These are phyloP conservation scores for Pseudopithomyces chartarum DNA, from an alignment of 2,329 filamentous ascomycete species.

Conservation along the genomic window DNA sequence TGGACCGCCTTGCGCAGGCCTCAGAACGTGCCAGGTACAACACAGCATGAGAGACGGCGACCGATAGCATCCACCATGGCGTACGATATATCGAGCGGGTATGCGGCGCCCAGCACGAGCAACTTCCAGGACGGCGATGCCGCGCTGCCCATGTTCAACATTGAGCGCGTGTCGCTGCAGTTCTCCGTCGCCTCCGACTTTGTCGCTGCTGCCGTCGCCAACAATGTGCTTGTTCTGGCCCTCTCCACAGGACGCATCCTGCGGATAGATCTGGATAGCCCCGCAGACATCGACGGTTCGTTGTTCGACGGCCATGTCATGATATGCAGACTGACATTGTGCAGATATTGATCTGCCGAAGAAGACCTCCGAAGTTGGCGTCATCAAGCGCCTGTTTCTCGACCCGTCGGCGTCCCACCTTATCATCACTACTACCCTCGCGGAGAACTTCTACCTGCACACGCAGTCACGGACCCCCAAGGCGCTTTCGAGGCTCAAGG, in stretches of 20 bases:
- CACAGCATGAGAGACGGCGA: neutral
- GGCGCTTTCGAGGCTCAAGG: constrained; percentile 78
- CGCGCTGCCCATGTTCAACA: constrained; percentile 86
- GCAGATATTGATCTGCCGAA: constrained; percentile 96
- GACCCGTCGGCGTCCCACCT: constrained; percentile 96
- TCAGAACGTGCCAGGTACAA: neutral
- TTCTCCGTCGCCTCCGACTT: constrained; percentile 96
- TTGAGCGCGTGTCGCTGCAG: constrained; percentile 89
- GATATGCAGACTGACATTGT: constrained; percentile 15
- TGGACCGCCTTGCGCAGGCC: neutral
- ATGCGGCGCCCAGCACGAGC: constrained; percentile 69
- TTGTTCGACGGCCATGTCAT: constrained; percentile 1
- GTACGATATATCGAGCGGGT: constrained; percentile 73
- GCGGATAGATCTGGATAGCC: constrained; percentile 89
- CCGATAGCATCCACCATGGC: constrained; percentile 58
- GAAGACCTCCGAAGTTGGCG: constrained; percentile 85
- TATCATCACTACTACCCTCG: constrained; percentile 85
- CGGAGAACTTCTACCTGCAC: constrained; percentile 98
- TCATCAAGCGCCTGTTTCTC: constrained; percentile 95
- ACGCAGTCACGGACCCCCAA: constrained; percentile 90
- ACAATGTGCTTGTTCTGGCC: constrained; percentile 93
- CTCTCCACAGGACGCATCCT: constrained; percentile 91
- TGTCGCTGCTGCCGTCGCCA: constrained; percentile 93
- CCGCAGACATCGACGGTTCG: constrained; percentile 83
- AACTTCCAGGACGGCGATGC: constrained; percentile 63